Evolutionary conservation across 2,329 filamentous ascomycete species (phyloP), one percentile per base, ranked within the genome.

Genomic region (Leptographium galeiforme): DNA sequence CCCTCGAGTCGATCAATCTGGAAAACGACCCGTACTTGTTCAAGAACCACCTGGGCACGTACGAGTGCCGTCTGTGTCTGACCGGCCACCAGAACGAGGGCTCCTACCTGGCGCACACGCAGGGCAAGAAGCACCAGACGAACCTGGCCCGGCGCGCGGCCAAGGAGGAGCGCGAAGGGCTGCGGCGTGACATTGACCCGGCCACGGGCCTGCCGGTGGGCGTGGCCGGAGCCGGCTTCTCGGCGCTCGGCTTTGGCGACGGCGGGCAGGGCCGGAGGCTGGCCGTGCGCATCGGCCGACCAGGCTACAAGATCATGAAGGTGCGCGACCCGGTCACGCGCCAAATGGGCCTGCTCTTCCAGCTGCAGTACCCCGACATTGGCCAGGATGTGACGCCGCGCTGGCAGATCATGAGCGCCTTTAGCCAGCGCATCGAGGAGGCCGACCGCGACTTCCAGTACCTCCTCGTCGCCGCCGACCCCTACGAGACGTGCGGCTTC

Each of bases 21-120:
- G 93, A 97, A 72, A 97, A 96, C 73, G 93, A 98, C 72, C 93
- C 93, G 0, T 98, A 97, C 79, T 96, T 97, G 76, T 98, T 98
- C 84, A 95, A 95, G 70, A 98, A 98, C 76, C 91, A 98, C 70
- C 88, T 97, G 63, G 93, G 93, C 65, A 93, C 86, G 64, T 98
- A 96, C 71, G 93, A 98, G 71, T 98, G 93, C 69, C 87, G 93
- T 34, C 85, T 98, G 43, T 98, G 93, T 66, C 76, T 98, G 32
- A 98, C 93, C 0, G 91, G 97, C 6, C 93, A 98, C 76, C 93
- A 98, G 66, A 98, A 98, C 68, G 93, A 98, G 73, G 93, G 93
- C 58, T 96, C 90, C 48, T 98, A 98, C 71, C 89, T 98, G 60
- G 93, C 93, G 1, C 93, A 98, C 72, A 98, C 93, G 4, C 93